Conservation (phyloP, 2,329 filamentous ascomycete species). For the Anthostomella pinea region DNA sequence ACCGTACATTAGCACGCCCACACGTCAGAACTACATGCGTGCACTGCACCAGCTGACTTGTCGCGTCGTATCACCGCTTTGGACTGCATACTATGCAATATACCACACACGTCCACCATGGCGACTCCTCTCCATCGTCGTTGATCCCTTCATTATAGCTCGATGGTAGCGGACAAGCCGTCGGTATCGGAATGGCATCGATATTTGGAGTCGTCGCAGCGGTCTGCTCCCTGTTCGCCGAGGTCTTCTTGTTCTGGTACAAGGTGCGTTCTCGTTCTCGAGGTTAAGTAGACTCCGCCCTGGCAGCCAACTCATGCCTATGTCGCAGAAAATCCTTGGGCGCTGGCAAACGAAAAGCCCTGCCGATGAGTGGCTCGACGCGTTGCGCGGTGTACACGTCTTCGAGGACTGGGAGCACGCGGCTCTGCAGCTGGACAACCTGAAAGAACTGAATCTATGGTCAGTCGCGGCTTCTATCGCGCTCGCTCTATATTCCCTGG, state of each 20-base stretch:
- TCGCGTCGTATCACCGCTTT: too few relatives aligned
- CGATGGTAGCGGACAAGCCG: constrained; percentile 11
- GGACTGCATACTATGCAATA: too few relatives aligned
- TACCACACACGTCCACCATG: too few relatives aligned
- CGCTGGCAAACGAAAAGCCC: constrained; percentile 67
- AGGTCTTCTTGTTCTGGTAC: constrained; percentile 63
- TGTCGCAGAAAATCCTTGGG: constrained; percentile 58
- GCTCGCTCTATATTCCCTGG: neutral
- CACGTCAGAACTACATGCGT: too few relatives aligned
- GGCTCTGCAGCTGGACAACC: constrained; percentile 78
- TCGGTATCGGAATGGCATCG: constrained; percentile 22
- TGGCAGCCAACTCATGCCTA: constrained; percentile 10
- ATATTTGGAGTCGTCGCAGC: constrained; percentile 38
- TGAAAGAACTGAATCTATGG: constrained; percentile 80
- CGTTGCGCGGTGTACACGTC: constrained; percentile 61
- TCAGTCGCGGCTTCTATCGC: constrained; percentile 33
- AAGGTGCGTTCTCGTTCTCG: constrained; percentile 40
- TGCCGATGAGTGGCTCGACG: constrained; percentile 62
- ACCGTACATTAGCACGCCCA: too few relatives aligned
- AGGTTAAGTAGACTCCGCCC: neutral
- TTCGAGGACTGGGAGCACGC: constrained; percentile 87
- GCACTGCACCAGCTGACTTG: too few relatives aligned
- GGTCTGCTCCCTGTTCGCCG: constrained; percentile 57
- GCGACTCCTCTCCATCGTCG: too few relatives aligned
- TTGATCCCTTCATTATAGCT: constrained; percentile 1